These are phyloP conservation scores for Rosa hybrid DNA, from an alignment of 331 rosid species.

Conservation along the genomic window DNA sequence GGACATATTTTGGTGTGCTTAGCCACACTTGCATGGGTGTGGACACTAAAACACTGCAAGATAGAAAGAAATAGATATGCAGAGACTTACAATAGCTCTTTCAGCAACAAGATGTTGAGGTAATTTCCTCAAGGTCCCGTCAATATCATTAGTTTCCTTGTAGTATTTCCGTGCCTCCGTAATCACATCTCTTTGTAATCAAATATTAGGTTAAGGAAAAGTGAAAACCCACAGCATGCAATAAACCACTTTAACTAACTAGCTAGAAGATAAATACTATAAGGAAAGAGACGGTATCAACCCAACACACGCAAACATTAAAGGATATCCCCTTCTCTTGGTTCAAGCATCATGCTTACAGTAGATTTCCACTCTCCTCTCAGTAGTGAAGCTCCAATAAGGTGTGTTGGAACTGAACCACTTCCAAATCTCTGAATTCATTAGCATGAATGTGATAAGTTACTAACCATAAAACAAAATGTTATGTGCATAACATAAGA, in stretches of 20 bases:
- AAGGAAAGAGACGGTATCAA: not conserved
- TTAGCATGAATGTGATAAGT: constrained; percentile 24
- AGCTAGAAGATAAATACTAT: constrained; percentile 18
- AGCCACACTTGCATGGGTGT: not conserved
- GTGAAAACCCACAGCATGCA: constrained; percentile 24
- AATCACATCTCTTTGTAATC: constrained; percentile 62
- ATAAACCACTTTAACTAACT: constrained; percentile 15
- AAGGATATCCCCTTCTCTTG: constrained; percentile 99
- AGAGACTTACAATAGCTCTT: constrained; percentile 78
- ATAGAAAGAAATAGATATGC: constrained; percentile 8
- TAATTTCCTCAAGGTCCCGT: constrained; percentile 85
- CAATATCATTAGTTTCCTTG: constrained; percentile 68
- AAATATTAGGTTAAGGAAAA: constrained; percentile 49
- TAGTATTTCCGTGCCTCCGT: constrained; percentile 81
- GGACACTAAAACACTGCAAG: constrained; percentile 5
- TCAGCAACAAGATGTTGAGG: constrained; percentile 88
- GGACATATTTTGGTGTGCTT: not conserved
- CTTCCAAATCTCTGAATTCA: constrained; percentile 87
- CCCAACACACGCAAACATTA: constrained; percentile 25
- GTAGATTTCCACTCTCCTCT: constrained; percentile 90
- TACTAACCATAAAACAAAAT: constrained; percentile 18
- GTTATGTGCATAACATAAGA: constrained; percentile 1
- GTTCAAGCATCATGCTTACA: constrained; percentile 88
- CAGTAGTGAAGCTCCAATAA: constrained; percentile 73
- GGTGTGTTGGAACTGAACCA: constrained; percentile 91